Evolutionary conservation across 192 early-diverging fungal genomes (phyloP).

Genomic region (Mortierella claussenii): DNA sequence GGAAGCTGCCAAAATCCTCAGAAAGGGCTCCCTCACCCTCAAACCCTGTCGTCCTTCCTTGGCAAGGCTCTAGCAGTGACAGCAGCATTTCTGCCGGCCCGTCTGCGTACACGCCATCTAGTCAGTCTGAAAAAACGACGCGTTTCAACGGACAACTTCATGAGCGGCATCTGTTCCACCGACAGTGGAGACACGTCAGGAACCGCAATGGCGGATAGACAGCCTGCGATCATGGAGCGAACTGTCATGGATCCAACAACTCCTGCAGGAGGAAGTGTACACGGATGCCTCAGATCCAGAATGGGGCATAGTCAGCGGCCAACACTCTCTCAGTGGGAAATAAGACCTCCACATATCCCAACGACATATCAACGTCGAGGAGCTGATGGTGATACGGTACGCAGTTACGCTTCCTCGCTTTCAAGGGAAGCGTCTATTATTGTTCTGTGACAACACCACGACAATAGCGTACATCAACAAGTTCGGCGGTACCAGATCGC

Average conservation of each 20-base stretch:
- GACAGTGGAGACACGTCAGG: constrained; percentile 3
- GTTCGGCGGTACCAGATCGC: constrained; percentile 38
- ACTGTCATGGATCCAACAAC: constrained; percentile 1
- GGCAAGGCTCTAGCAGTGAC: constrained; percentile 24
- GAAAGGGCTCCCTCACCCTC: constrained; percentile 1
- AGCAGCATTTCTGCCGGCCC: constrained; percentile 37
- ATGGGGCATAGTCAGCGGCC: background rate
- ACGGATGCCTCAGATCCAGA: background rate
- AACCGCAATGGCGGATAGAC: constrained; percentile 20
- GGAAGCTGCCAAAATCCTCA: constrained; percentile 17
- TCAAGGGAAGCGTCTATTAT: constrained; percentile 8
- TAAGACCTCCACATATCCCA: constrained; percentile 7
- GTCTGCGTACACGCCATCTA: constrained; percentile 25
- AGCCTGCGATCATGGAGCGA: constrained; percentile 35
- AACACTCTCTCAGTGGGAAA: background rate
- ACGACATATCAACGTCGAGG: constrained; percentile 29
- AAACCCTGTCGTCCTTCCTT: constrained; percentile 31
- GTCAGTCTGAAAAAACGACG: constrained; percentile 37
- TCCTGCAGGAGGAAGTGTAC: background rate
- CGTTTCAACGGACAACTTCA: background rate
- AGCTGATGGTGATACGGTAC: constrained; percentile 7
- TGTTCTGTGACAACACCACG: constrained; percentile 44
- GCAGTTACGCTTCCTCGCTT: background rate
- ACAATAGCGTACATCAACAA: constrained; percentile 47
- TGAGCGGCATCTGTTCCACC: constrained; percentile 10